phyloP scores from a whole-genome alignment of 345 rosid species.

The Microthlaspi erraticum region DNA sequence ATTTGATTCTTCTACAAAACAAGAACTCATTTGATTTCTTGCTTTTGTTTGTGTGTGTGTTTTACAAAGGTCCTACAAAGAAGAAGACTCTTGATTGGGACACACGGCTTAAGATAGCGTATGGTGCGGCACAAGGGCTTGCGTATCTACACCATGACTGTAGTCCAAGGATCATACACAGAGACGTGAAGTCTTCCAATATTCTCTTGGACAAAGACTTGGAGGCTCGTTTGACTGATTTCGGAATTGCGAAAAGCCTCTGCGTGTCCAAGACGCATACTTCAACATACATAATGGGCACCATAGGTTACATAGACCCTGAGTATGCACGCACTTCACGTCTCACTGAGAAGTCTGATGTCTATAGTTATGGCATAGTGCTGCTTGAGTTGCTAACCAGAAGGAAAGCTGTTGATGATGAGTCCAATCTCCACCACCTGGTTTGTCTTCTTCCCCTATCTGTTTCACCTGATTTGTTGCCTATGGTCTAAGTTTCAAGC shows the following conservation, averaged over 20 bases:
- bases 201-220: constrained; percentile 85
- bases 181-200: constrained; percentile 93
- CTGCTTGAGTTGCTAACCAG: constrained; percentile 90
- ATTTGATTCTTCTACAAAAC: not conserved
- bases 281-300: constrained; percentile 89
- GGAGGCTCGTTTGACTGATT: constrained; percentile 95
- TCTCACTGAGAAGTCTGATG: constrained; percentile 92
- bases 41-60: constrained; percentile 34
- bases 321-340: constrained; percentile 97
- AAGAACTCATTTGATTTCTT: not conserved
- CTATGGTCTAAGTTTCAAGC: not conserved
- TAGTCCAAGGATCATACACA: constrained; percentile 89
- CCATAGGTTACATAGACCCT: constrained; percentile 96
- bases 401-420: constrained; percentile 89
- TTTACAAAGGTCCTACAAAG: constrained; percentile 64
- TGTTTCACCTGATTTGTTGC: not conserved
- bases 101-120: constrained; percentile 77
- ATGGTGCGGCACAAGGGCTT: constrained; percentile 93
- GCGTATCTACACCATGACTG: constrained; percentile 96
- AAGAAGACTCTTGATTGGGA: constrained; percentile 89
- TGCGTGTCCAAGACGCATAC: constrained; percentile 82
- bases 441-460: constrained; percentile 49
- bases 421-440: constrained; percentile 91
- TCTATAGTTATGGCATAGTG: constrained; percentile 92
- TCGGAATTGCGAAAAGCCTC: constrained; percentile 90